Base-by-base conservation (phyloP, 2,329 filamentous ascomycete genomes). In the Diaporthe sp. region DNA sequence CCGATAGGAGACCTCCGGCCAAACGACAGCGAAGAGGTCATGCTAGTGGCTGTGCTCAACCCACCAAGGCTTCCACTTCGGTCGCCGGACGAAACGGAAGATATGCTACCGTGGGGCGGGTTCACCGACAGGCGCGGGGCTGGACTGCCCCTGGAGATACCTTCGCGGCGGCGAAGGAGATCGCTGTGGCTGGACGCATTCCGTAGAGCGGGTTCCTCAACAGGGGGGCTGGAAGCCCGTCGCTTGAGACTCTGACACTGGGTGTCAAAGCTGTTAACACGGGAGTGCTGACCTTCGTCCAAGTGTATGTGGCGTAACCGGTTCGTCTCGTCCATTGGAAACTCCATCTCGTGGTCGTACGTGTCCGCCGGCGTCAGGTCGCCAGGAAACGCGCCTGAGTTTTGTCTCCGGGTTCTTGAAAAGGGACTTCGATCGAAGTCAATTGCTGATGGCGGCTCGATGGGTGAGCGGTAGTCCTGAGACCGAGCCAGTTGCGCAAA, bases 141-240 rank as follows among this genome's bases (percentile, higher is more conserved):
- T 0, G 89, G 89, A 3, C 89, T 90, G 7, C 86, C 85, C n/a
- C 89, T 86, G 4, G 86, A 85, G 12, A 82, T 81, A 9, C 84
- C 80, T 10, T 90, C 88, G 17, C 88, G 86, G 69, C 88, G 87
- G 73, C 88, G 86, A 55, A 86, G 78, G 73, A 85, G 78, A 47
- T 89, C 88, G 61, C 82, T 83, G 38, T 85, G 84, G 40, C 83
- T 82, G 3, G 82, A 75, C 40, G 85, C 80, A 22, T 79, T 82
- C 73, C 84, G 83, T n/a, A 85, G 77, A 25, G 83, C 78, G 9
- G 84, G 80, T 38, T 90, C 88, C 15, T 88, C 88, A 3, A 84
- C 82, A 0, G 86, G 87, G 1, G 89, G 89, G 35, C 89, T 91
- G 0, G 88, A 89, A 2, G 89, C 89, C 52, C 89, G 85, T 61